These are phyloP conservation scores for Diaporthe citrichinensis DNA, from an alignment of 2,329 filamentous ascomycete genomes.

Conservation along the genomic window DNA sequence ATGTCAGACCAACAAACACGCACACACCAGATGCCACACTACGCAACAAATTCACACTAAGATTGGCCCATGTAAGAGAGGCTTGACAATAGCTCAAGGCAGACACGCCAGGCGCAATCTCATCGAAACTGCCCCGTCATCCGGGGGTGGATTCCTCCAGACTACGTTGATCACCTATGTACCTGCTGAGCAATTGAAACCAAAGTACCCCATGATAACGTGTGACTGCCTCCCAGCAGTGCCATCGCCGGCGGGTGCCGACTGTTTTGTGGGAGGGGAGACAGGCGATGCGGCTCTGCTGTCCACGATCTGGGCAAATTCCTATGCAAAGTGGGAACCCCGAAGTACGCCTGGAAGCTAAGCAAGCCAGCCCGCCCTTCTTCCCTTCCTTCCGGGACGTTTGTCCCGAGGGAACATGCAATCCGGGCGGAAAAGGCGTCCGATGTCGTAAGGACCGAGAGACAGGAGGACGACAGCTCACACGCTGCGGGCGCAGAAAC, in stretches of 20 bases:
- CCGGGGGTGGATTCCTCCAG: conserved; percentile 13
- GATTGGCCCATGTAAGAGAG: conserved; percentile 27
- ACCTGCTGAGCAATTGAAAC: background rate
- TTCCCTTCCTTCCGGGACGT: background rate
- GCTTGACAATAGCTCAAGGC: conserved; percentile 32
- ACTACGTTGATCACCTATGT: background rate
- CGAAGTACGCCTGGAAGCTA: background rate
- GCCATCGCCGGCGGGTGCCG: background rate
- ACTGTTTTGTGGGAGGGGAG: background rate
- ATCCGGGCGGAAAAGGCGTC: background rate
- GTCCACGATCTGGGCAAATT: background rate
- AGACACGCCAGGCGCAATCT: conserved; percentile 26
- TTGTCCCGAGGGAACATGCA: background rate
- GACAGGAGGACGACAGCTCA: background rate
- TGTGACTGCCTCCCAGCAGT: background rate
- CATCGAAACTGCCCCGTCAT: background rate
- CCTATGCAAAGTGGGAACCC: background rate
- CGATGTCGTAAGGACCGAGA: background rate
- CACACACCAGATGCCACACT: conserved; percentile 1
- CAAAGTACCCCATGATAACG: conserved; percentile 14
- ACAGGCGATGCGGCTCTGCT: conserved; percentile 19
- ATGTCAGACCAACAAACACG: conserved; percentile 16
- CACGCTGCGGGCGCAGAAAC: background rate
- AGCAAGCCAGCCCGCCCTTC: no score
- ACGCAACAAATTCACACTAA: background rate